Percentiles rank a stretch among this genome's conserved stretches.
phyloP scores from a whole-genome alignment of 163 green algal genomes.

The Trebouxia gelatinosa region DNA sequence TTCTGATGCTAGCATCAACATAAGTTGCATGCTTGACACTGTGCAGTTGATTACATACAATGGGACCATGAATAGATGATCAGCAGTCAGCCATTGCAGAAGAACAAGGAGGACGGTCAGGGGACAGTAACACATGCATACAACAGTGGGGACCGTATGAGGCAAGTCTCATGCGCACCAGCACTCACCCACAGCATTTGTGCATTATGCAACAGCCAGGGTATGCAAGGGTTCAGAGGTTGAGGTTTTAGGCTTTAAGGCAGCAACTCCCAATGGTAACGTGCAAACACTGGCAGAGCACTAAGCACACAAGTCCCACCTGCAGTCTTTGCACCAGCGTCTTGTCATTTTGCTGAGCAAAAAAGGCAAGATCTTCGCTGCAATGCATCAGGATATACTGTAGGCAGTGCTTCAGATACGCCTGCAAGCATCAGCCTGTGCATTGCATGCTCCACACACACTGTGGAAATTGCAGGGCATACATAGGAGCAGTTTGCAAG shows the following conservation, averaged over 20 bases:
- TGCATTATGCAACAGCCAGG: background rate
- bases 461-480: no score
- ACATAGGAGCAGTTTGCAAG: background rate
- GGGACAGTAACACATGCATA: background rate
- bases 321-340: slow-evolving; percentile 39
- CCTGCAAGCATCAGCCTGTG: no score
- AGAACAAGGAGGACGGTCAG: no score
- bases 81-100: no score
- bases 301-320: background rate
- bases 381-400: slow-evolving; percentile 59
- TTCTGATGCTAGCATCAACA: no score
- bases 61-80: no score
- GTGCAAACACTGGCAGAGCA: no score
- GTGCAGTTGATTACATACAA: no score
- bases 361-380: slow-evolving; percentile 68
- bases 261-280: background rate
- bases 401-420: slow-evolving; percentile 92
- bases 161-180: no score
- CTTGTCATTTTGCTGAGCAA: slow-evolving; percentile 48
- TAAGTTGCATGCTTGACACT: no score
- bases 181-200: background rate
- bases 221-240: background rate
- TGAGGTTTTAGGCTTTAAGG: background rate
- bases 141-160: background rate
- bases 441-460: no score